A percentile compares a stretch with the other conserved stretches of the same genome.
These are phyloP conservation scores for Chrysopogon serrulatus DNA, from an alignment of 176 grass and related monocot genomes.

Conservation along the genomic window DNA sequence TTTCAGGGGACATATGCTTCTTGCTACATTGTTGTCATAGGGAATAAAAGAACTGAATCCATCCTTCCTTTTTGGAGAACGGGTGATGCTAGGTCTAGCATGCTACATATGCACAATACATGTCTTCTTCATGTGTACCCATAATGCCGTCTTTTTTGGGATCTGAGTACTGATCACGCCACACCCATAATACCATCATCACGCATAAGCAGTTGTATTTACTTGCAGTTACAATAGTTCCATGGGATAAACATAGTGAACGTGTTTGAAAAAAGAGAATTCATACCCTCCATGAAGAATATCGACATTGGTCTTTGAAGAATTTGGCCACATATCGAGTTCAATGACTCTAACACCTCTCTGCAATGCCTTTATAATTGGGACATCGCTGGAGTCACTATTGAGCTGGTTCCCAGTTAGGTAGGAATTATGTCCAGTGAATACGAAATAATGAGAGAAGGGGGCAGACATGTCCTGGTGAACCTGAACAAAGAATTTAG, in stretches of 20 bases:
- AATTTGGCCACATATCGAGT: slow-evolving; percentile 94
- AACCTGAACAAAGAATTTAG: slow-evolving; percentile 45
- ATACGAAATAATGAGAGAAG: slow-evolving; percentile 82
- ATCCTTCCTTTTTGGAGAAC: not conserved
- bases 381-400: slow-evolving; percentile 83
- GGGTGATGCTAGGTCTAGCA: not conserved
- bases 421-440: slow-evolving; percentile 95
- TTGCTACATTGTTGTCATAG: not conserved
- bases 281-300: slow-evolving; percentile 82
- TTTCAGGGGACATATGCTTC: not conserved
- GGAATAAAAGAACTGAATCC: not conserved
- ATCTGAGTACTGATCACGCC: not conserved
- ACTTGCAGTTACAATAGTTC: not conserved
- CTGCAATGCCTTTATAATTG: slow-evolving; percentile 77
- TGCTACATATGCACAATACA: not conserved
- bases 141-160: not conserved
- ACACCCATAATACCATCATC: not conserved
- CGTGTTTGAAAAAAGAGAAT: not conserved
- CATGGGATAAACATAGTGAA: not conserved
- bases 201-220: not conserved
- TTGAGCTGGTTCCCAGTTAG: slow-evolving; percentile 91
- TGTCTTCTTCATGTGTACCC: not conserved
- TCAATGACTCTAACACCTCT: slow-evolving; percentile 88
- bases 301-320: slow-evolving; percentile 58
- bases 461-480: slow-evolving; percentile 89